Base-by-base conservation (phyloP, 192 early-diverging fungal species). In the Radiomyces spectabilis region DNA sequence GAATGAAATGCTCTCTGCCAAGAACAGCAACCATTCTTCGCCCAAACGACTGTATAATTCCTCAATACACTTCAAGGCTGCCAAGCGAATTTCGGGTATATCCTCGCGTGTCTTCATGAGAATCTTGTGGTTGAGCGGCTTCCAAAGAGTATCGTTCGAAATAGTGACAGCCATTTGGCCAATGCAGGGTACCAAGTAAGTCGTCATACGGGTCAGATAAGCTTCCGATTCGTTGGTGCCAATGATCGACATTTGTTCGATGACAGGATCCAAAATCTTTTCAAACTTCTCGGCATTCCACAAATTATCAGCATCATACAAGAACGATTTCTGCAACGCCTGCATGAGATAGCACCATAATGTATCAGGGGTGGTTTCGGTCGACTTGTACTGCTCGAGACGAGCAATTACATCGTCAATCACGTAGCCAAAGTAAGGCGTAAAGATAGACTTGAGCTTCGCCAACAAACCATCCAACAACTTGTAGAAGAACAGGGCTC, bases 1-100 rank as follows among this genome's bases (percentile, higher is more conserved):
- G 62, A 87, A 88, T 5, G 96, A 92, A 41, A 99, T 89, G 33
- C 91, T 96, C 67, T 97, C 93, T 9, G 94, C 91, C 66, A 99
- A 75, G 52, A 93, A 71, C 24, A 90, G 76, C 31, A 97, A 72
- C 72, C 89, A 93, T 61, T 94, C 93, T 61, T 99, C 96, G n/a
- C 94, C 93, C 7, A 96, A 72, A 27, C 78, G 75, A 47, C 77
- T 71, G 59, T 96, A 99, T 31, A 96, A 81, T 53, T 89, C 87
- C 53, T 88, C 80, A 44, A 94, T 52, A 6, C 80, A 74, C 35
- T 73, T 59, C 41, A 95, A 59, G 5, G 91, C 78, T 1, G 81
- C 83, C 5, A 90, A 62, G 4, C 92, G 85, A 43, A 88, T 80
- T 19, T 77, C 61, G 18, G 83, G 72, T 38, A 81, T 63, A 22